These are phyloP conservation scores for Malania oleifera DNA, from an alignment of 164 flowering plant genomes.

Conservation along the genomic window DNA sequence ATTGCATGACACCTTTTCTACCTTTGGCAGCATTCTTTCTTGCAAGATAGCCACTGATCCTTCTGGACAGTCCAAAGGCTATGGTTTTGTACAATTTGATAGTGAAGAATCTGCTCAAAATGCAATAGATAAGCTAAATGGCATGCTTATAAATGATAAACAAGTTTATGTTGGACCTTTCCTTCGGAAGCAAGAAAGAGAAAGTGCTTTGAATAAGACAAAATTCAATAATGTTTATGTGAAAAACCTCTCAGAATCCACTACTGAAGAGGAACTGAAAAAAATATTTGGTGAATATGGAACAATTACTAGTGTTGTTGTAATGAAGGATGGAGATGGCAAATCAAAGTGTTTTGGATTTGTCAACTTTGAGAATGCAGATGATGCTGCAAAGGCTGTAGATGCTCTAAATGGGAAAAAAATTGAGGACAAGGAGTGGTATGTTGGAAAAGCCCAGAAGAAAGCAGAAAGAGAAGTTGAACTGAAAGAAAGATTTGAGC, in stretches of 20 bases:
- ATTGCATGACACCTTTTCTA: slow-evolving; percentile 65
- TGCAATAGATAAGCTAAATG: slow-evolving; percentile 73
- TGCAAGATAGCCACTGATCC: slow-evolving; percentile 67
- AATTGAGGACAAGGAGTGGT: slow-evolving; percentile 74
- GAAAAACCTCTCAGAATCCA: slow-evolving; percentile 59
- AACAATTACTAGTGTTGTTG: slow-evolving; percentile 51
- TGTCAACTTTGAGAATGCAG: slow-evolving; percentile 65
- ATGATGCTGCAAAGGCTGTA: slow-evolving; percentile 74
- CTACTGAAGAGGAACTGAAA: slow-evolving; percentile 54
- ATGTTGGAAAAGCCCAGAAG: slow-evolving; percentile 84
- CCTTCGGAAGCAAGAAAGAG: slow-evolving; percentile 72
- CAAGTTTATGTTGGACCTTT: slow-evolving; percentile 75
- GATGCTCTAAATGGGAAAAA: slow-evolving; percentile 67
- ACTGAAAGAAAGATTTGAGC: slow-evolving; percentile 66
- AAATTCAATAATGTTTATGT: slow-evolving; percentile 69
- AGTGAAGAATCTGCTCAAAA: slow-evolving; percentile 57
- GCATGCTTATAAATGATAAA: slow-evolving; percentile 72
- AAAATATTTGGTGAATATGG: slow-evolving; percentile 64
- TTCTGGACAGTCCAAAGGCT: slow-evolving; percentile 67
- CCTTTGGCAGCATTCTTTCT: slow-evolving; percentile 61
- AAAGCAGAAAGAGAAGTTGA: slow-evolving; percentile 77
- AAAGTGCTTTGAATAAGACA: slow-evolving; percentile 25
- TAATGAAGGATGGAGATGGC: slow-evolving; percentile 77
- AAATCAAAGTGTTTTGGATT: slow-evolving; percentile 75
- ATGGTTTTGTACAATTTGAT: slow-evolving; percentile 74